Conservation (phyloP, 2,329 filamentous ascomycete genomes). For the Venturia nashicola region DNA sequence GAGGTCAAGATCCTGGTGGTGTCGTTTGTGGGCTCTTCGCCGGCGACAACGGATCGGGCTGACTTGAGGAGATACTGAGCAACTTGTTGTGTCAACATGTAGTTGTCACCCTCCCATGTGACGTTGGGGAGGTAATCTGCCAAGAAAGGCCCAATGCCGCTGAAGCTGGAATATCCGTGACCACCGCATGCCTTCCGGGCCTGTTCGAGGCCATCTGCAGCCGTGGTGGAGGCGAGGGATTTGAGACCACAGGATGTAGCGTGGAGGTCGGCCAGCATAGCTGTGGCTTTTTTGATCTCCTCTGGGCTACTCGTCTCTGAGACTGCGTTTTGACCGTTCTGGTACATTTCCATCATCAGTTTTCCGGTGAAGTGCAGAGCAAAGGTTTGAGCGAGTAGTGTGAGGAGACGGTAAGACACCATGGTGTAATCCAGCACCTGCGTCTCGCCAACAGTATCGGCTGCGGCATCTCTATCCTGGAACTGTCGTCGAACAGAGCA, state of each 20-base stretch:
- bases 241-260: constrained; percentile 68
- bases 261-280: constrained; percentile 57
- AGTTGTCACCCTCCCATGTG: constrained; percentile 71
- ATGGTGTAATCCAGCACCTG: constrained; percentile 72
- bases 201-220: constrained; percentile 62
- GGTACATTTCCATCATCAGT: constrained; percentile 62
- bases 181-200: constrained; percentile 66
- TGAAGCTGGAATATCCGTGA: constrained; percentile 64
- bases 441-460: constrained; percentile 49
- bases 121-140: constrained; percentile 60
- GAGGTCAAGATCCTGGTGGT: constrained; percentile 53
- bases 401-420: constrained; percentile 62
- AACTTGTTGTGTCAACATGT: constrained; percentile 72
- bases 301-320: constrained; percentile 34
- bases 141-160: constrained; percentile 65
- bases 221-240: constrained; percentile 57
- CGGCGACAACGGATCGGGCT: constrained; percentile 55
- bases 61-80: constrained; percentile 65
- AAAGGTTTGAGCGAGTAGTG: constrained; percentile 60
- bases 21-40: constrained; percentile 53
- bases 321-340: constrained; percentile 61
- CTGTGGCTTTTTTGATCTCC: constrained; percentile 43
- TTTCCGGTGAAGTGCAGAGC: constrained; percentile 71
- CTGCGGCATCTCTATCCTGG: constrained; percentile 56
- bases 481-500: constrained; percentile 65